Base-by-base conservation (phyloP, 257 asterid genomes). In the Fraxinus quadrangulata region DNA sequence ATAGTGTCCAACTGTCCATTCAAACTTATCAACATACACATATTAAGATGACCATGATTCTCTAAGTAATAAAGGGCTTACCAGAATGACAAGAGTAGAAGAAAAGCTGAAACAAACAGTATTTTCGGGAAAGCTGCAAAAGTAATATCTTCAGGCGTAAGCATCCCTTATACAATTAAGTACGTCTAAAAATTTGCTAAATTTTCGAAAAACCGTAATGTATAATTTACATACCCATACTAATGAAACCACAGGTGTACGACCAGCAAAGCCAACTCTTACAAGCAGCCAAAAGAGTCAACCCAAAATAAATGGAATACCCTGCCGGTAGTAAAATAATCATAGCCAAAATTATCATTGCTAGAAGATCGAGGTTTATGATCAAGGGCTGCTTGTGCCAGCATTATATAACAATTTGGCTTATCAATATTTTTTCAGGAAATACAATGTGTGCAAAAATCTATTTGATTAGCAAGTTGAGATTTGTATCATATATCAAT, bases 181-280 rank as follows among this genome's bases (percentile, higher is more conserved):
- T 5, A 56, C 28, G 8, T n/a, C 10, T 56, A n/a, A 56, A 56
- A 56, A 56, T 19, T 19, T 17, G 24, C 65, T 54, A n/a, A 54
- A 14, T 14, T 47, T 47, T 47, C 59, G 16, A 33, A 36, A 9
- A 74, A 71, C 16, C 30, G 59, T 39, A 54, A 9, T 69, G 30
- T 51, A 28, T 16, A 59, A 82, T 69, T 71, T 82, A 73, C 91
- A 36, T 86, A 95, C 99, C 98, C 98, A 95, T 95, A 85, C 81
- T 81, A 75, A 90, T 74, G 87, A 95, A 95, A 79, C 99, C 99
- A 83, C 97, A 93, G 47, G 91, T 88, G 81, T 86, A 82, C 30
- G 92, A 90, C 98, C 98, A 95, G 87, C 90, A 90, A 83, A 72
- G 77, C 98, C 99, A 95, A 75, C 86, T 89, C 89, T 93, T 88